Evolutionary conservation across 148 eudicot species (phyloP).

Genomic region (Spergularia bocconei): DNA sequence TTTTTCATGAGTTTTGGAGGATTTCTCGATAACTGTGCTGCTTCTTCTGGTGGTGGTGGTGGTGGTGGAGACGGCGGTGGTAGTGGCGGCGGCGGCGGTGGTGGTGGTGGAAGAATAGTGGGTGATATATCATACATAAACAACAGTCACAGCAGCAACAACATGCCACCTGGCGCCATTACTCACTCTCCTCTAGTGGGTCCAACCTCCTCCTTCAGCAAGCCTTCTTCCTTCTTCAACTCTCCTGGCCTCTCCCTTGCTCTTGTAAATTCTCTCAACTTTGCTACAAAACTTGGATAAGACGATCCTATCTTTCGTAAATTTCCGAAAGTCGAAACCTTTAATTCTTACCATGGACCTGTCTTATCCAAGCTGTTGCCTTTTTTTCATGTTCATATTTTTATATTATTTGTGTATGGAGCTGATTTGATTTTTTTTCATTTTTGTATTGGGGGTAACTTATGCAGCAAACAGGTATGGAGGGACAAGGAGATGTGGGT

Average conservation of each 20-base stretch:
- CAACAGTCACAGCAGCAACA: conserved; percentile 18
- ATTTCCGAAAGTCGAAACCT: not conserved
- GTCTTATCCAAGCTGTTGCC: conserved; percentile 1
- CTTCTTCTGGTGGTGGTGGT: conserved; percentile 25
- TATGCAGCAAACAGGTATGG: conserved; percentile 32
- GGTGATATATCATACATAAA: conserved; percentile 43
- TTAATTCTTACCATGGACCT: conserved; percentile 1
- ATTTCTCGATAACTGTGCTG: conserved; percentile 53
- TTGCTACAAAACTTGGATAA: not conserved
- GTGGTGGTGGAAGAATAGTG: conserved; percentile 38
- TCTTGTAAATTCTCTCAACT: conserved; percentile 40
- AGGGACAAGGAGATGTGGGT: conserved; percentile 31
- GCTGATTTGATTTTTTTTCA: conserved; percentile 1
- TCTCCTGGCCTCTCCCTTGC: conserved; percentile 94
- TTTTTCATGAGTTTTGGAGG: conserved; percentile 93
- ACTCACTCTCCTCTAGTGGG: conserved; percentile 42
- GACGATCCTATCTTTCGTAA: not conserved
- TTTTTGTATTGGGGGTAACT: not conserved
- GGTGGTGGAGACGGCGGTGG: conserved; percentile 25
- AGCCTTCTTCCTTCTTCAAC: conserved; percentile 58
- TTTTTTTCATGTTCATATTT: not conserved
- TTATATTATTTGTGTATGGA: not conserved
- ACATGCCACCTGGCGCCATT: conserved; percentile 52
- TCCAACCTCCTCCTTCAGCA: conserved; percentile 47
- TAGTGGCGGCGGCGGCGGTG: conserved; percentile 42